Percentiles rank a stretch among this genome's conserved stretches.
These are phyloP conservation scores for Phaeoacremonium minimum DNA, from an alignment of 2,329 filamentous ascomycete genomes.

Conservation along the genomic window DNA sequence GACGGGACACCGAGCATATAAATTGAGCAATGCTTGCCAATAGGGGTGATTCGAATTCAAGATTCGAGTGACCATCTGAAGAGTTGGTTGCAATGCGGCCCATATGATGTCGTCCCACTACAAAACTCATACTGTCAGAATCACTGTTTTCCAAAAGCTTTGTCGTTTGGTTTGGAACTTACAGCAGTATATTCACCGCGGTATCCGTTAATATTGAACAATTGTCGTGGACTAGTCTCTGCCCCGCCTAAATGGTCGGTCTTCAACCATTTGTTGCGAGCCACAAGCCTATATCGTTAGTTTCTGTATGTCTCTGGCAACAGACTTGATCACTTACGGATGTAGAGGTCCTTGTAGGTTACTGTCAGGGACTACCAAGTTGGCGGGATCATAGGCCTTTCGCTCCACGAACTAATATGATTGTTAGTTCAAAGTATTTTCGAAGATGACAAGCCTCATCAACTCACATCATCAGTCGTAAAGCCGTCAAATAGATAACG, in stretches of 20 bases:
- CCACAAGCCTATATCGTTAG: conserved; percentile 2
- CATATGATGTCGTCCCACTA: conserved; percentile 5
- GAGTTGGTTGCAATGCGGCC: conserved; percentile 7
- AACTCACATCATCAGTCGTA: conserved; percentile 6
- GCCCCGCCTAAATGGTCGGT: not conserved
- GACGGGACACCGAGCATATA: conserved; percentile 2
- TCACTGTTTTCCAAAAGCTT: too few species aligned
- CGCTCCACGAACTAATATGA: too few species aligned
- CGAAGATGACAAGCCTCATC: not conserved
- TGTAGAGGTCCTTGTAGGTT: not conserved
- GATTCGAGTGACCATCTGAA: conserved; percentile 6
- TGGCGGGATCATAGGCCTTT: too few species aligned
- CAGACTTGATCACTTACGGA: conserved; percentile 2
- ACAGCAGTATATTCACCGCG: conserved; percentile 7
- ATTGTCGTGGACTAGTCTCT: not conserved
- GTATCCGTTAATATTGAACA: conserved; percentile 5
- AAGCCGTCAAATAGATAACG: conserved; percentile 2
- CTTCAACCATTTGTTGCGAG: conserved; percentile 4
- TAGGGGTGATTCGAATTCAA: conserved; percentile 6
- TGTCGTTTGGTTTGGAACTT: too few species aligned
- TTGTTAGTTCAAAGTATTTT: not conserved
- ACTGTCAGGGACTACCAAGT: not conserved
- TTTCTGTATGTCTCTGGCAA: too few species aligned
- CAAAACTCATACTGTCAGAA: too few species aligned
- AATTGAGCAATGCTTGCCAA: conserved; percentile 6